Evolutionary conservation across 257 asterid genomes (phyloP), one percentile per base, ranked within the genome.

Genomic region (Coffea canephora): DNA sequence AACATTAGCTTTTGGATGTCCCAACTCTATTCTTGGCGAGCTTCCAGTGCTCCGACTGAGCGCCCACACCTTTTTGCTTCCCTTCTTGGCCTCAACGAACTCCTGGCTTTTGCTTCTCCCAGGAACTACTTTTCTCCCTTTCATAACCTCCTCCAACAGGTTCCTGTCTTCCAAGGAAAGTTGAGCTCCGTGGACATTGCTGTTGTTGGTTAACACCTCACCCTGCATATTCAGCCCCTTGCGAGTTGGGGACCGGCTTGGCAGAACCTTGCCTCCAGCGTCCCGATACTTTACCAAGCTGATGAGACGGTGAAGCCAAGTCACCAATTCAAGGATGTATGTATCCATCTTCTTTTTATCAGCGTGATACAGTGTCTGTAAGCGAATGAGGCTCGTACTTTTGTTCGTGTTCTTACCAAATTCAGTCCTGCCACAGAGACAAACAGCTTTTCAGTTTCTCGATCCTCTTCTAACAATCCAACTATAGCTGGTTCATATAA

Each of bases 41-140:
- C 88, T 89, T 62, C 96, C 97, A 0, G 89, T 88, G 86, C 98
- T 94, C 88, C 86, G 81, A 79, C 97, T 92, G 21, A 83, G 57
- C 5, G 89, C 91, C 92, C 87, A 84, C 52, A 87, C 79, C 83
- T 77, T 87, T 16, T 66, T 83, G 72, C 84, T 88, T 79, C 75
- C 81, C 69, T 81, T 87, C 80, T 84, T 87, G 13, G 79, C 87
- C 18, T 79, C 74, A 31, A 71, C 77, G 34, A 94, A 88, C 69
- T 93, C 98, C 82, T 94, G 98, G 91, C 99, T 94, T 87, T 94
- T 96, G 91, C 98, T 90, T 75, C 89, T 85, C 18, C 94, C 94
- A 0, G 89, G 94, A 8, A 85, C 77, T 79, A 90, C 80, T 68
- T 81, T 88, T 78, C 89, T 86, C 87, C 94, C 83, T 74, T 82